Evolutionary conservation across 768 basidiomycete species (phyloP).

Genomic region (Hygrocybe coccinea): DNA sequence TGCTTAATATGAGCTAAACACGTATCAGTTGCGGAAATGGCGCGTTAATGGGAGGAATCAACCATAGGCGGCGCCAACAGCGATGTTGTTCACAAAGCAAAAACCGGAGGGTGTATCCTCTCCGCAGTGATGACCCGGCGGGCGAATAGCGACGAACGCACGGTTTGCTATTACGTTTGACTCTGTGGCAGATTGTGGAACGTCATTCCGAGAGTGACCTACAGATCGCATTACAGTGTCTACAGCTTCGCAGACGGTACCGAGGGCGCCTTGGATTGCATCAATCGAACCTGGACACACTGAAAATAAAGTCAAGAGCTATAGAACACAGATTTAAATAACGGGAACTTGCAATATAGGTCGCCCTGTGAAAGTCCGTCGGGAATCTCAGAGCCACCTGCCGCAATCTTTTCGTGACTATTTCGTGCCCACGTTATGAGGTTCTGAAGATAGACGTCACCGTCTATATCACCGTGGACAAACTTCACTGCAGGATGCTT

Average conservation of each 20-base stretch:
- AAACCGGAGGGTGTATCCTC: slow-evolving; percentile 89
- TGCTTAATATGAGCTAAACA: slow-evolving; percentile 72
- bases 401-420: slow-evolving; percentile 55
- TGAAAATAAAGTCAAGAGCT: slow-evolving; percentile 22
- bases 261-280: slow-evolving; percentile 77
- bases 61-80: slow-evolving; percentile 89
- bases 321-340: not conserved
- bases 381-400: slow-evolving; percentile 73
- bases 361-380: slow-evolving; percentile 68
- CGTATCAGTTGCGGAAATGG: not conserved
- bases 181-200: not conserved
- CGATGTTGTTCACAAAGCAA: slow-evolving; percentile 94
- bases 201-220: not conserved
- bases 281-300: slow-evolving; percentile 75
- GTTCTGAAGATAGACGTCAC: slow-evolving; percentile 62
- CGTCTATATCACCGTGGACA: slow-evolving; percentile 65
- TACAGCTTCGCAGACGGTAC: slow-evolving; percentile 84
- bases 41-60: slow-evolving; percentile 13
- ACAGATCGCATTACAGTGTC: slow-evolving; percentile 50
- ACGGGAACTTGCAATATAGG: slow-evolving; percentile 61
- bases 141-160: slow-evolving; percentile 82
- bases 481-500: slow-evolving; percentile 64
- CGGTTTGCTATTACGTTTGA: slow-evolving; percentile 23
- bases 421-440: slow-evolving; percentile 55
- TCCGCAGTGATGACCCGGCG: slow-evolving; percentile 93